Percentiles rank a stretch among this genome's conserved stretches.
phyloP scores from a whole-genome alignment of 768 basidiomycete genomes.

The Mycena belliarum region DNA sequence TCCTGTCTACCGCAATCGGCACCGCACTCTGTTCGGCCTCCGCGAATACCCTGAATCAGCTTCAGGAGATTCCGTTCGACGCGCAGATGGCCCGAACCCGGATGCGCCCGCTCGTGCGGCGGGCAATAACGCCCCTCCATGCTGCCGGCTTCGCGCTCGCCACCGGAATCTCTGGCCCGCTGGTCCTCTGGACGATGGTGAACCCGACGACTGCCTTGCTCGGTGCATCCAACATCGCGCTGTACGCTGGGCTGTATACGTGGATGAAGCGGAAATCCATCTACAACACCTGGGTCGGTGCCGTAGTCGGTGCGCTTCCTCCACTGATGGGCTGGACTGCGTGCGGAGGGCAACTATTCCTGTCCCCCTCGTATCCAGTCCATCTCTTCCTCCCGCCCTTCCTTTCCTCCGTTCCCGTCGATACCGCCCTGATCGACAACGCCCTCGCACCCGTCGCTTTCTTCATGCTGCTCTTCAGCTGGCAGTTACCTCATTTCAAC shows the following conservation, averaged over 20 bases:
- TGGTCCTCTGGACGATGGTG: conserved; percentile 76
- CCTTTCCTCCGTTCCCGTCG: conserved; percentile 42
- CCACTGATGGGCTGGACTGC: conserved; percentile 99
- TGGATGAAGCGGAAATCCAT: conserved; percentile 84
- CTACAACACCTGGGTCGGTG: conserved; percentile 92
- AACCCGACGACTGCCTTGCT: conserved; percentile 85
- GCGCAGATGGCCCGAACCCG: conserved; percentile 95
- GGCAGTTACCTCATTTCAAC: conserved; percentile 99
- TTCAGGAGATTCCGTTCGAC: conserved; percentile 93
- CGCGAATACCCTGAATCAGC: conserved; percentile 92
- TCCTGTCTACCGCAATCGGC: conserved; percentile 86
- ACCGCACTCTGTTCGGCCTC: conserved; percentile 90
- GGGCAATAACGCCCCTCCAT: conserved; percentile 83
- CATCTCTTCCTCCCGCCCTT: conserved; percentile 64
- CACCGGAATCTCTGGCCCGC: conserved; percentile 80
- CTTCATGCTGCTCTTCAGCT: conserved; percentile 86
- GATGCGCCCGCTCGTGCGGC: conserved; percentile 80
- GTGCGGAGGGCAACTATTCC: conserved; percentile 77
- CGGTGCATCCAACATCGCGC: conserved; percentile 79
- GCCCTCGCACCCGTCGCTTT: conserved; percentile 80
- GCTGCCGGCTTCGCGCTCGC: conserved; percentile 75
- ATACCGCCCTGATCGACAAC: conserved; percentile 66
- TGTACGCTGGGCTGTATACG: conserved; percentile 93
- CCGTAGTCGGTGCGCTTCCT: conserved; percentile 89
- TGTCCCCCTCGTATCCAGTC: conserved; percentile 59